A percentile compares a stretch with the other conserved stretches of the same genome.
phyloP scores from a whole-genome alignment of 2,329 filamentous ascomycete genomes.

The Xylariales sp. region DNA sequence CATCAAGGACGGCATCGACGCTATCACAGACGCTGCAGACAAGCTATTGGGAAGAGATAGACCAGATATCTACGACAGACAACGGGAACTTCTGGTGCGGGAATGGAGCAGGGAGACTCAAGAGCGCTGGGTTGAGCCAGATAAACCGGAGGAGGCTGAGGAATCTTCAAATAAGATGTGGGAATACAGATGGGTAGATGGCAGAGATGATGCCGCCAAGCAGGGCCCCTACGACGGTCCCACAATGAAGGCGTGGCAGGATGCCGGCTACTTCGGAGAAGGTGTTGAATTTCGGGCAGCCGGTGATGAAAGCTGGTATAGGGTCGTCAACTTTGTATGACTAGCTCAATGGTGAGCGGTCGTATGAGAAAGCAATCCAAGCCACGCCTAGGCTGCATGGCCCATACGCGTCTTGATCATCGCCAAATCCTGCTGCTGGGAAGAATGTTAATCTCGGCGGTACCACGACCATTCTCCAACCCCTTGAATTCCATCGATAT shows the following conservation, averaged over 20 bases:
- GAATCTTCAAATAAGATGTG: conserved; percentile 49
- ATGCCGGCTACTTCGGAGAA: conserved; percentile 88
- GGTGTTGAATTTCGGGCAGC: conserved; percentile 73
- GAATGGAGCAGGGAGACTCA: conserved; percentile 83
- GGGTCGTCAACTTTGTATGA: conserved; percentile 47
- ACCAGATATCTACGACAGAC: conserved; percentile 85
- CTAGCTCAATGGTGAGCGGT: background rate
- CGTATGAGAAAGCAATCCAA: background rate
- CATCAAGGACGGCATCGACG: conserved; percentile 70
- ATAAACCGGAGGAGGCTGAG: conserved; percentile 20
- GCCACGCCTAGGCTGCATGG: too few species aligned
- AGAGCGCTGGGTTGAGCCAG: conserved; percentile 69
- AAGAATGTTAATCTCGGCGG: too few species aligned
- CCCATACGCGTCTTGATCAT: too few species aligned
- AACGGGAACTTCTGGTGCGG: conserved; percentile 76
- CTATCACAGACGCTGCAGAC: conserved; percentile 86
- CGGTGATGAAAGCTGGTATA: conserved; percentile 52
- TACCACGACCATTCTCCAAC: too few species aligned
- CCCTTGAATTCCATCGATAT: too few species aligned
- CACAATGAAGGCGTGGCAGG: conserved; percentile 88
- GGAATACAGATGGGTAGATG: conserved; percentile 93
- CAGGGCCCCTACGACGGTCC: conserved; percentile 84
- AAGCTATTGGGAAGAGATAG: conserved; percentile 78
- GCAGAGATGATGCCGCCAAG: conserved; percentile 68
- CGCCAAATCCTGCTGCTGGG: too few species aligned